These are phyloP conservation scores for Cercospora janseana DNA, from an alignment of 2,329 filamentous ascomycete genomes.

Conservation along the genomic window DNA sequence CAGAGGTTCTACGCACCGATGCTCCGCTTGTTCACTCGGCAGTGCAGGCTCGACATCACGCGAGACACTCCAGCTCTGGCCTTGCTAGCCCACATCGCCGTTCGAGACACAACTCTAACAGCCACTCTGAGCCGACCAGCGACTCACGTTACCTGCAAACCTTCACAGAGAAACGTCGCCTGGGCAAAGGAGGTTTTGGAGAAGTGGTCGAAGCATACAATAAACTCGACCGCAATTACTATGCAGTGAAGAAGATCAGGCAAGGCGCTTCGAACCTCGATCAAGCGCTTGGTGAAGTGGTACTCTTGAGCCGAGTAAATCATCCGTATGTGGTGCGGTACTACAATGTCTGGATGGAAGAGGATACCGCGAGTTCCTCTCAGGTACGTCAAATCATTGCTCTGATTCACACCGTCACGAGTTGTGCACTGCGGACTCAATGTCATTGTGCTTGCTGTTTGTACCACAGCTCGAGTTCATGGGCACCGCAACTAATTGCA, in stretches of 20 bases:
- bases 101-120: constrained; percentile 37
- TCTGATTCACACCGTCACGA: neutral
- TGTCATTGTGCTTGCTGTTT: no score
- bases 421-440: no score
- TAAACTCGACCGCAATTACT: constrained; percentile 88
- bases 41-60: constrained; percentile 12
- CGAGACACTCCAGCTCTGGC: constrained; percentile 25
- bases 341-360: constrained; percentile 92
- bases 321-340: constrained; percentile 88
- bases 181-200: constrained; percentile 93
- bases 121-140: constrained; percentile 27
- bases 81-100: constrained; percentile 31
- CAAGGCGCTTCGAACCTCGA: constrained; percentile 71
- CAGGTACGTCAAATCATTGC: constrained; percentile 33
- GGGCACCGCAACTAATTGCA: no score
- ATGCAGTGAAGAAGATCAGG: constrained; percentile 95
- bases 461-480: no score
- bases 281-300: constrained; percentile 80
- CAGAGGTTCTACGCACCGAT: constrained; percentile 54
- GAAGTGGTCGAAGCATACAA: constrained; percentile 95
- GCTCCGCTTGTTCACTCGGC: constrained; percentile 42
- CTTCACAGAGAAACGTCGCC: constrained; percentile 81
- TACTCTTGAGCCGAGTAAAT: constrained; percentile 85
- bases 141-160: constrained; percentile 78
- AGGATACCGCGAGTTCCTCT: constrained; percentile 43